Evolutionary conservation across 2,329 filamentous ascomycete species (phyloP), one percentile per base, ranked within the genome.

Genomic region (Hypoxylon rubiginosum): DNA sequence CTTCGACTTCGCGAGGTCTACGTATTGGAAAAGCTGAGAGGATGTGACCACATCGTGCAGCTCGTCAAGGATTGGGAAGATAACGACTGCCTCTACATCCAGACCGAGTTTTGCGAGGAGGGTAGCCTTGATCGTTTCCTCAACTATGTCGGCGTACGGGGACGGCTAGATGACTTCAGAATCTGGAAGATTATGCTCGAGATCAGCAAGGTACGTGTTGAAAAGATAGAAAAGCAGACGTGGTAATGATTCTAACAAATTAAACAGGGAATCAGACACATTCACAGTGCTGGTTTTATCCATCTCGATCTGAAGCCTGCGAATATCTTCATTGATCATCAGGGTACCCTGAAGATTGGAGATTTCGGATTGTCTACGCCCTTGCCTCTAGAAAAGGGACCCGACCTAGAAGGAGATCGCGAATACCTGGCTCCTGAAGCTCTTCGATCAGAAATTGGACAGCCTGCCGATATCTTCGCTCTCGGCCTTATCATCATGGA

Each of bases 111-210:
- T 77, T 99, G 96, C 75, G 94, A 97, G 77, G 93, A 97, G 77
- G 96, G 96, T 15, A 97, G 93, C 66, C 83, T 99, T 46, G 92
- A 97, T 76, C 86, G 89, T 15, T 99, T 98, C 76, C 85, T 99
- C 30, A 86, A 88, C n/a, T 88, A 91, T 62, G 89, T 93, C 65
- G 96, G 96, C 24, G 86, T 91, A 66, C 93, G 92, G 76, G 94
- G 93, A 50, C 88, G 95, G 72, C 82, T 99, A 70, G 96, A 99
- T 79, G 96, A 98, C 78, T 99, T 99, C 81, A 89, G 96, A 67
- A 97, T 98, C 79, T 99, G 96, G 93, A 99, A 99, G 82, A 95
- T 98, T 62, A 83, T 98, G 73, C 87, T 97, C 45, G 96, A 99
- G 78, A 81, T 97, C 64, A 87, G 90, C 74, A 83, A 91, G 84